Percentiles rank a stretch among this genome's conserved stretches.
These are phyloP conservation scores for Perilla frutescens DNA, from an alignment of 257 asterid genomes.

Conservation along the genomic window DNA sequence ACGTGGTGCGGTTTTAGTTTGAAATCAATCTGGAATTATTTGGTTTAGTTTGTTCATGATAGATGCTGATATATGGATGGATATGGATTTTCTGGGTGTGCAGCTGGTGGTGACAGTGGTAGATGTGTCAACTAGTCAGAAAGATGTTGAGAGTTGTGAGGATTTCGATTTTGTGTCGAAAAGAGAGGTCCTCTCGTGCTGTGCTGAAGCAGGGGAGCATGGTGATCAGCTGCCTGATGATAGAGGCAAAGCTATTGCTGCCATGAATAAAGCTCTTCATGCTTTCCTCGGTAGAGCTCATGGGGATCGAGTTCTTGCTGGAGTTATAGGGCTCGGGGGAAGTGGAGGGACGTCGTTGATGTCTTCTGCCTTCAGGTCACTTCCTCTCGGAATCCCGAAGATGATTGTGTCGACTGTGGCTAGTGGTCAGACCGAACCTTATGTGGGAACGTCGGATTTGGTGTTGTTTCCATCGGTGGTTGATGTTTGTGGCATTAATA, in stretches of 20 bases:
- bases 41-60: conserved; percentile 11
- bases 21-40: conserved; percentile 10
- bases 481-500: conserved; percentile 93
- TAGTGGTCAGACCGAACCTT: conserved; percentile 88
- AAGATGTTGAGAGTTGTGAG: conserved; percentile 51
- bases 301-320: conserved; percentile 56
- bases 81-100: conserved; percentile 10
- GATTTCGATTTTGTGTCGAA: conserved; percentile 72
- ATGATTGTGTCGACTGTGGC: conserved; percentile 88
- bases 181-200: conserved; percentile 68
- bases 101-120: conserved; percentile 77
- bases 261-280: conserved; percentile 68
- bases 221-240: conserved; percentile 63
- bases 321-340: conserved; percentile 93
- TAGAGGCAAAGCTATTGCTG: conserved; percentile 75
- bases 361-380: conserved; percentile 79
- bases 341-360: conserved; percentile 95
- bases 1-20: background rate
- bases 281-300: conserved; percentile 56
- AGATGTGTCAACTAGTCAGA: conserved; percentile 72
- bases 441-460: conserved; percentile 96
- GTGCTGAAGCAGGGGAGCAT: conserved; percentile 37
- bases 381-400: conserved; percentile 90
- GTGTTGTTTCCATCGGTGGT: conserved; percentile 94
- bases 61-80: conserved; percentile 23